Evolutionary conservation across 2,329 filamentous ascomycete genomes (phyloP).

Genomic region (Colletotrichum sp.): DNA sequence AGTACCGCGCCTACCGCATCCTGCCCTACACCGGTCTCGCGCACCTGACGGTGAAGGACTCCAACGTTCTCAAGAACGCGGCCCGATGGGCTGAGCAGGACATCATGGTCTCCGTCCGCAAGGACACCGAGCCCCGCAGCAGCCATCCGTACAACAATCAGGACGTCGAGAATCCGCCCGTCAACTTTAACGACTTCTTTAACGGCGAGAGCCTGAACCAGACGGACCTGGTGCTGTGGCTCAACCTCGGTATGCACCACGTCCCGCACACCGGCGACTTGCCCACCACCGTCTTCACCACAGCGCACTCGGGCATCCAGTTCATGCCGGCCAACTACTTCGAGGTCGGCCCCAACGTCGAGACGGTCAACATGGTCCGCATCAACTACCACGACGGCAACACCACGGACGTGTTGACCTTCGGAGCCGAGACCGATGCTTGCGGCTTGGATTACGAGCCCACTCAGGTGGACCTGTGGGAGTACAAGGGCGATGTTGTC

Average conservation of each 20-base stretch:
- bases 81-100: slow-evolving; percentile 56
- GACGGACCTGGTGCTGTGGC: slow-evolving; percentile 49
- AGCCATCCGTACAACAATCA: slow-evolving; percentile 51
- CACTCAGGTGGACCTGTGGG: slow-evolving; percentile 30
- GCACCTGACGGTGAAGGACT: slow-evolving; percentile 54
- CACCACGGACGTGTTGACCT: slow-evolving; percentile 32
- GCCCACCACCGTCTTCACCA: slow-evolving; percentile 53
- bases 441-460: slow-evolving; percentile 34
- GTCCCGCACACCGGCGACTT: slow-evolving; percentile 55
- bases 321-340: slow-evolving; percentile 48
- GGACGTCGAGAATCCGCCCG: slow-evolving; percentile 48
- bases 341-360: slow-evolving; percentile 26
- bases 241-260: slow-evolving; percentile 63
- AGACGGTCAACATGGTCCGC: slow-evolving; percentile 36
- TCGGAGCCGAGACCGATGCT: slow-evolving; percentile 34
- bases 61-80: slow-evolving; percentile 47
- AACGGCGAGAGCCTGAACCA: slow-evolving; percentile 39
- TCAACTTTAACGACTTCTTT: slow-evolving; percentile 58
- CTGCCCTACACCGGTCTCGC: slow-evolving; percentile 40
- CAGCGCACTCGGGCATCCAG: slow-evolving; percentile 43
- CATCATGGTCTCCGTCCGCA: slow-evolving; percentile 53
- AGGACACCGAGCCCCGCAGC: slow-evolving; percentile 55
- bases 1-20: slow-evolving; percentile 56
- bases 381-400: slow-evolving; percentile 40
- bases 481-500: slow-evolving; percentile 26